These are phyloP conservation scores for Beta macrorhiza DNA, from an alignment of 179 eudicot genomes.

Conservation along the genomic window DNA sequence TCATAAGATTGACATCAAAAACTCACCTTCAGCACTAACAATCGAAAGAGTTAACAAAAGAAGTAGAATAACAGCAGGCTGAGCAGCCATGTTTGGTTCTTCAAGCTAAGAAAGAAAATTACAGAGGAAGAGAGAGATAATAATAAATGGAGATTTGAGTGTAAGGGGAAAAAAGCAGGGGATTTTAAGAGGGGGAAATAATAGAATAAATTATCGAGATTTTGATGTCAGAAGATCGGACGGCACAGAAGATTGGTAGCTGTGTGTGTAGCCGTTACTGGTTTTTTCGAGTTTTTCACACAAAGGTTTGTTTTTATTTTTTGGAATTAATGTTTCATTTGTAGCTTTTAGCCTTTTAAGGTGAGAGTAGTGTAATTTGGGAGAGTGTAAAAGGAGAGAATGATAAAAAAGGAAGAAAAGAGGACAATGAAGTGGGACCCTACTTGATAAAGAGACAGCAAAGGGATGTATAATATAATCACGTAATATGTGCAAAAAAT, in stretches of 20 bases:
- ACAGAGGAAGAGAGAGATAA: constrained; percentile 10
- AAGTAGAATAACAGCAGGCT: constrained; percentile 1
- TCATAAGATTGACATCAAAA: not conserved
- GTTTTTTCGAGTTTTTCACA: not conserved
- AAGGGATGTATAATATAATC: not conserved
- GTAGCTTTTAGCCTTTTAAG: not conserved
- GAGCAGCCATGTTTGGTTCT: not conserved
- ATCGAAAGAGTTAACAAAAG: constrained; percentile 24
- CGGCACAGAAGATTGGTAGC: constrained; percentile 26
- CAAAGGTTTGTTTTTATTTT: not conserved
- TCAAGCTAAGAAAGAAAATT: not conserved
- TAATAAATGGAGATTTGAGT: not conserved
- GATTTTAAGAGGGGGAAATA: not conserved
- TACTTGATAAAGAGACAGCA: not conserved
- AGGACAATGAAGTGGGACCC: not conserved
- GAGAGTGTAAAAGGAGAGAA: not conserved
- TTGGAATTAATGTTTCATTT: not conserved
- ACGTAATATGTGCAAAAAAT: not conserved
- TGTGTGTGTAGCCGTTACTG: constrained; percentile 15
- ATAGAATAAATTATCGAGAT: not conserved
- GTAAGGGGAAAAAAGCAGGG: not conserved
- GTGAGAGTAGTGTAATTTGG: not conserved
- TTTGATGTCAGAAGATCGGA: constrained; percentile 29
- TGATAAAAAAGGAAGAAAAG: not conserved
- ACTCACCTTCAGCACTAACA: constrained; percentile 33